Percentiles rank a stretch among this genome's conserved stretches.
Evolutionary conservation across 2,329 filamentous ascomycete species (phyloP).

Genomic region (Pseudocercospora vitis): DNA sequence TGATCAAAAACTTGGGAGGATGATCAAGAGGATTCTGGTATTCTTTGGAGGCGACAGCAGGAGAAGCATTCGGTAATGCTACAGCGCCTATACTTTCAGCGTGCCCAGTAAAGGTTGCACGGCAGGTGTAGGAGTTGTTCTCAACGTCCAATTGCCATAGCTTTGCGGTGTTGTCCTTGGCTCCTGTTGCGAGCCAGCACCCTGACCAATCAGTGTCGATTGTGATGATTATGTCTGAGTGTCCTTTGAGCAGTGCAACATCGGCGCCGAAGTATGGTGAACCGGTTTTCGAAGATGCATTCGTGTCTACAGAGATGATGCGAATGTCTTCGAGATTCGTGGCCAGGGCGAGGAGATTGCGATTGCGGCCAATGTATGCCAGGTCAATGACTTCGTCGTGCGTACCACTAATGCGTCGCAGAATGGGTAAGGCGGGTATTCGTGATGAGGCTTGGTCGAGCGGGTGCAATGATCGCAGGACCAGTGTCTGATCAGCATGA

Average conservation of each 20-base stretch:
- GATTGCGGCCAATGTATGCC: conserved; percentile 77
- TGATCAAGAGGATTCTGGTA: conserved; percentile 72
- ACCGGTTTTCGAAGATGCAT: conserved; percentile 13
- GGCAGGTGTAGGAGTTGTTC: conserved; percentile 73
- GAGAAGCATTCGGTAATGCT: conserved; percentile 70
- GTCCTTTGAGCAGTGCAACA: conserved; percentile 79
- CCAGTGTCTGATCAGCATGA: conserved; percentile 84
- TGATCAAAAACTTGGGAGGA: conserved; percentile 81
- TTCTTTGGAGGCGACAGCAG: conserved; percentile 67
- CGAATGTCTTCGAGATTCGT: conserved; percentile 94
- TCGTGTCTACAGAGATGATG: conserved; percentile 67
- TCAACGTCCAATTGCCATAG: conserved; percentile 83
- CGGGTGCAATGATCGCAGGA: conserved; percentile 64
- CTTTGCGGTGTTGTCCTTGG: conserved; percentile 93
- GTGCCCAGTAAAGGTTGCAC: conserved; percentile 82
- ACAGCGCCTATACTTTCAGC: conserved; percentile 92
- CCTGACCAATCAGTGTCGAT: conserved; percentile 96
- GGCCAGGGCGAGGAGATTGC: conserved; percentile 80
- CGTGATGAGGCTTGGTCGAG: conserved; percentile 30
- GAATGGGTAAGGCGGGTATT: conserved; percentile 53
- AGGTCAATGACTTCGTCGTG: conserved; percentile 98
- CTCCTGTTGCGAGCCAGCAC: conserved; percentile 91
- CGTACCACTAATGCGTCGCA: conserved; percentile 86
- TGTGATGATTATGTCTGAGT: conserved; percentile 93
- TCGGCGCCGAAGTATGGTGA: conserved; percentile 80